Base-by-base conservation (phyloP, 768 basidiomycete species). In the Pleurotus cornucopiae region DNA sequence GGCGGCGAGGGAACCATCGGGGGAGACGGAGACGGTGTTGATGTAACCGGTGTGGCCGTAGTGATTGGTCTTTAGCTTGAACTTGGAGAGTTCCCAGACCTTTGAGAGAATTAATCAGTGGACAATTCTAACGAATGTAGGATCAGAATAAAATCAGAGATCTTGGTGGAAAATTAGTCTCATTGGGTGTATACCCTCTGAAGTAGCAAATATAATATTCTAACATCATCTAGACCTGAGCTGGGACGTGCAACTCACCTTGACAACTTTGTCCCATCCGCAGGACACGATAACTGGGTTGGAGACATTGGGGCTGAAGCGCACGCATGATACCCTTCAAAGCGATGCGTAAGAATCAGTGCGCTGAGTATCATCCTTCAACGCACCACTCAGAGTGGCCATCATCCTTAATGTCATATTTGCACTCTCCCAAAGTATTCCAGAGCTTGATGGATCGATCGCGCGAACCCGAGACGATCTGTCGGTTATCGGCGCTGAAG, bases 11-110 rank as follows among this genome's bases (percentile, higher is more conserved):
- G 97, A 99, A 62, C 97, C 97, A 69, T 99, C 97, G 53, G 97
- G 97, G 38, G 97, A 99, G 58, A 99, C 95, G 58, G 97, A 94
- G 69, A 99, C 76, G 65, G 96, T 94, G 82, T 94, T 98, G 76
- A 99, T 94, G 82, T 98, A 98, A 61, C 96, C 97, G 49, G 91
- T 96, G 83, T 99, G 97, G 63, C 97, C 97, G 71, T 92, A 93
- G 82, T 99, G 97, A 84, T 98, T 98, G 76, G 97, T 98, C 85
- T 94, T 94, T 72, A 99, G 85, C 80, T 99, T 98, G 88, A 98
- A 98, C 77, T 98, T 97, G 72, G 91, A 91, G 59, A 98, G 88
- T 73, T 99, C 97, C 97, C 97, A 99, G 64, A 99, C 97, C 96
- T 99, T 6, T 30, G 13, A 45, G 59, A 39, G 46, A 46, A 48